Conservation (phyloP, 306 rosid species). For the Ormosia emarginata region DNA sequence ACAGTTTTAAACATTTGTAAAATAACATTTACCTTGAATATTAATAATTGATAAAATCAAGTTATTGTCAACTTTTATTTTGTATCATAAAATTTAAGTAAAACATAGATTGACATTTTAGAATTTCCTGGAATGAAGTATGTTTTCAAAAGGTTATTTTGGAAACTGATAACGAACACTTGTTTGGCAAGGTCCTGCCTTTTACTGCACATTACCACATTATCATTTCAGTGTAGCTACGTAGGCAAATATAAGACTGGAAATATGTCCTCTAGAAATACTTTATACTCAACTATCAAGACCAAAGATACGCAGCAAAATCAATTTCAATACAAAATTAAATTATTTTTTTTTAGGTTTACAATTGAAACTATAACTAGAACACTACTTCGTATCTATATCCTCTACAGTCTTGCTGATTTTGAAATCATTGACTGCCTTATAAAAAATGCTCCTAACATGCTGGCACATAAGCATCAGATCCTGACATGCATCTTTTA, state of each 20-base stretch:
- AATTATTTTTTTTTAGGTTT: too few relatives aligned
- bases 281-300: not conserved
- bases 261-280: not conserved
- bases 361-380: not conserved
- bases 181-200: not conserved
- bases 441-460: slow-evolving; percentile 61
- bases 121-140: not conserved
- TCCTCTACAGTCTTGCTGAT: slow-evolving; percentile 23
- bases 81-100: too few relatives aligned
- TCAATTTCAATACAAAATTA: not conserved
- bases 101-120: too few relatives aligned
- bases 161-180: not conserved
- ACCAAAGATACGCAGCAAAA: not conserved
- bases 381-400: slow-evolving; percentile 27
- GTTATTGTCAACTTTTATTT: too few relatives aligned
- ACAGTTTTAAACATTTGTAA: too few relatives aligned
- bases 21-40: too few relatives aligned
- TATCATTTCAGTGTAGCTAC: not conserved
- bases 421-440: slow-evolving; percentile 58
- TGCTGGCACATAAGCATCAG: slow-evolving; percentile 72
- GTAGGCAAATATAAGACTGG: not conserved
- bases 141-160: too few relatives aligned
- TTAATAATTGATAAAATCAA: too few relatives aligned
- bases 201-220: not conserved
- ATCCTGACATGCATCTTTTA: slow-evolving; percentile 77